A percentile compares a stretch with the other conserved stretches of the same genome.
Evolutionary conservation across 73 alveolate genomes (phyloP).

Genomic region (Halteria grandinella): DNA sequence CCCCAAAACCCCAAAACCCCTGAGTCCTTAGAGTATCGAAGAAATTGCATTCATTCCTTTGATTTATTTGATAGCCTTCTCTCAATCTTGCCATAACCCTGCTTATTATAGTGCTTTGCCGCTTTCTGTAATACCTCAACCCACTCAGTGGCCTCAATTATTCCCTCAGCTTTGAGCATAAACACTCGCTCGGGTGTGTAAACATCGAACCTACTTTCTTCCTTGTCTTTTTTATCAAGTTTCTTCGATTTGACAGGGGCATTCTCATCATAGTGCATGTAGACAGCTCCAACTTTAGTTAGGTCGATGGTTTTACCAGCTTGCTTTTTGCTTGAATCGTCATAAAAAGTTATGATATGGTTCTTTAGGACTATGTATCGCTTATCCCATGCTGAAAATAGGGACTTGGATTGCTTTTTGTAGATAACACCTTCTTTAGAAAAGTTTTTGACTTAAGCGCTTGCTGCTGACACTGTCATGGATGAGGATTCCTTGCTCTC

Average conservation of each 20-base stretch:
- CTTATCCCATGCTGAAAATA: slow-evolving; percentile 32
- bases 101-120: slow-evolving; percentile 14
- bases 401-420: slow-evolving; percentile 15
- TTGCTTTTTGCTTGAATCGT: slow-evolving; percentile 10
- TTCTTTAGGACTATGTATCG: slow-evolving; percentile 43
- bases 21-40: no score
- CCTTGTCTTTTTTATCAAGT: slow-evolving; percentile 14
- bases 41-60: no score
- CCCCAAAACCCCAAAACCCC: no score
- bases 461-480: no score
- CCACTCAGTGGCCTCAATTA: slow-evolving; percentile 26
- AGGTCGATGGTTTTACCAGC: slow-evolving; percentile 46
- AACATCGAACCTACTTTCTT: slow-evolving; percentile 47
- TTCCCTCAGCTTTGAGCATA: slow-evolving; percentile 30
- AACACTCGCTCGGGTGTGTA: slow-evolving; percentile 36
- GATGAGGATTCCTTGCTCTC: not conserved
- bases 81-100: no score
- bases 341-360: slow-evolving; percentile 19
- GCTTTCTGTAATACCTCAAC: slow-evolving; percentile 10
- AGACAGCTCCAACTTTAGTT: slow-evolving; percentile 36
- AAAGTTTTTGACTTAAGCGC: slow-evolving; percentile 5
- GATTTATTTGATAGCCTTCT: no score
- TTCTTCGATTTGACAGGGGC: slow-evolving; percentile 59
- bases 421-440: slow-evolving; percentile 22
- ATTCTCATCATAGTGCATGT: slow-evolving; percentile 46